These are phyloP conservation scores for Macroventuria anomochaeta DNA, from an alignment of 2,329 filamentous ascomycete species.

Conservation along the genomic window DNA sequence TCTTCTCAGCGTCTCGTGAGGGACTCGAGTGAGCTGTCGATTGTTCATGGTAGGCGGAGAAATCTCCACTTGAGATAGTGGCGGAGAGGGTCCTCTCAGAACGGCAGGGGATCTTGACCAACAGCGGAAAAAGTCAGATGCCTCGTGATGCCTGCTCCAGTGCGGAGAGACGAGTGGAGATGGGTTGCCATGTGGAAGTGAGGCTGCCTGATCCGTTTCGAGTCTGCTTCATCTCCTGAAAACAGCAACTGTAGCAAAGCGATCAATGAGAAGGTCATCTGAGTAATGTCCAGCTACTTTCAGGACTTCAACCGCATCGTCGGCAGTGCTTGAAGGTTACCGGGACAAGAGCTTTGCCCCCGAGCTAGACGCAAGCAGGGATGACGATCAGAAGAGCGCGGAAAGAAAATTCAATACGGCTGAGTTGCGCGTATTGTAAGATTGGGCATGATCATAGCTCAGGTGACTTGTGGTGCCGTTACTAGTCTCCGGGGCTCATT, in stretches of 20 bases:
- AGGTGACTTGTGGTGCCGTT: conserved; percentile 8
- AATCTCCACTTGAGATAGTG: conserved; percentile 22
- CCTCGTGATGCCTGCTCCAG: conserved; percentile 35
- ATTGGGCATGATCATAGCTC: conserved; percentile 2
- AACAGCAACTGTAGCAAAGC: not conserved
- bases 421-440: conserved; percentile 38
- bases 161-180: conserved; percentile 22
- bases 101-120: conserved; percentile 32
- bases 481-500: conserved; percentile 1
- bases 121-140: conserved; percentile 37
- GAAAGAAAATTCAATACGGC: conserved; percentile 25
- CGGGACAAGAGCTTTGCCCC: not conserved
- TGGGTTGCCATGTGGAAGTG: conserved; percentile 2
- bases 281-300: not conserved
- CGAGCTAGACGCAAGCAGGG: conserved; percentile 26
- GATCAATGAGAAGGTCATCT: not conserved
- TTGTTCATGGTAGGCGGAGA: conserved; percentile 20
- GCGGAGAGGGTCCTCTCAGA: conserved; percentile 34
- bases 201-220: conserved; percentile 15
- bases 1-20: conserved; percentile 17
- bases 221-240: not conserved
- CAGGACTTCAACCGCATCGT: not conserved
- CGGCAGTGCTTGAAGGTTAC: conserved; percentile 1
- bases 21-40: conserved; percentile 3
- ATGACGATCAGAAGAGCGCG: conserved; percentile 9